These are phyloP conservation scores for Malassezia slooffiae DNA, from an alignment of 1,284 basidiomycete genomes.

Conservation along the genomic window DNA sequence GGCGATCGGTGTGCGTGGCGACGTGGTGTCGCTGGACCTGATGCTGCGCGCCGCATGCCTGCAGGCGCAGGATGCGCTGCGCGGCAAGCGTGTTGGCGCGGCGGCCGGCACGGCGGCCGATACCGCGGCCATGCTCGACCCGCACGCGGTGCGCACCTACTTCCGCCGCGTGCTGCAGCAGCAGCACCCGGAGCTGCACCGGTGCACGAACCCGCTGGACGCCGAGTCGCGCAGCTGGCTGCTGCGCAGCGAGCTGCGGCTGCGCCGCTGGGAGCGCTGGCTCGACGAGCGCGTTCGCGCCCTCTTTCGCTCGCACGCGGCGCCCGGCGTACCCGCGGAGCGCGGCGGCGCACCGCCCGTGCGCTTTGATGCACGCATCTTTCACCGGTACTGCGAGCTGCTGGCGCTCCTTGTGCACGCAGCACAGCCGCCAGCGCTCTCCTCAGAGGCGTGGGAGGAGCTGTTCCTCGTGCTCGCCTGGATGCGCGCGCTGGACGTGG, in stretches of 20 bases:
- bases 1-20: constrained; percentile 6
- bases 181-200: constrained; percentile 9
- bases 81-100: background rate
- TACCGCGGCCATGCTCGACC: background rate
- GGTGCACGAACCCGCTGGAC: background rate
- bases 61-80: background rate
- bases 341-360: background rate
- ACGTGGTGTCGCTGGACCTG: constrained; percentile 8
- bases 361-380: constrained; percentile 7
- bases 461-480: constrained; percentile 11
- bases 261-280: constrained; percentile 14
- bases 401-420: background rate
- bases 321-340: background rate
- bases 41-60: constrained; percentile 7
- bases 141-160: constrained; percentile 5
- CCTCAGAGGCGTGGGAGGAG: constrained; percentile 5
- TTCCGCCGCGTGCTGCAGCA: constrained; percentile 3
- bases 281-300: constrained; percentile 3
- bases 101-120: background rate
- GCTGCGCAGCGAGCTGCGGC: constrained; percentile 12
- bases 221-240: constrained; percentile 4
- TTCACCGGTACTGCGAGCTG: constrained; percentile 11
- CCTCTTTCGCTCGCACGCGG: no score
- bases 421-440: background rate
- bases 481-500: constrained; percentile 13